Percentiles rank a stretch among this genome's conserved stretches.
These are phyloP conservation scores for Thalia dealbata DNA, from an alignment of 176 grass and related monocot species.

Conservation along the genomic window DNA sequence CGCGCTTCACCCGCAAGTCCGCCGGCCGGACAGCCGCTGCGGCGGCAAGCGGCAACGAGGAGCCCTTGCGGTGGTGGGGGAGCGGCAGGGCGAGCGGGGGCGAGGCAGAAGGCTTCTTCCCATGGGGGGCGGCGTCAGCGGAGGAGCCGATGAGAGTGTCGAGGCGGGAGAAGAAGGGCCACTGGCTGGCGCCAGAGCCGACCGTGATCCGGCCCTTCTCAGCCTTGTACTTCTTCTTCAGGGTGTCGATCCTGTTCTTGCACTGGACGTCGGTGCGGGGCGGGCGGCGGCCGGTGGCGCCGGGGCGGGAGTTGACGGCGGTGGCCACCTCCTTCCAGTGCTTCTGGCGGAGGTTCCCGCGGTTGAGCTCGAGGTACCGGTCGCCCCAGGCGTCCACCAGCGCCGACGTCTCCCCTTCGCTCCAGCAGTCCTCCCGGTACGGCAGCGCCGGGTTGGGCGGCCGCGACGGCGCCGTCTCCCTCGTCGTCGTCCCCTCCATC, in stretches of 20 bases:
- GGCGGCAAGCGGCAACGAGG: background rate
- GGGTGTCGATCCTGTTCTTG: conserved; percentile 97
- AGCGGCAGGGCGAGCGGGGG: conserved; percentile 31
- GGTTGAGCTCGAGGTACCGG: conserved; percentile 78
- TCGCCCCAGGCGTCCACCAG: conserved; percentile 79
- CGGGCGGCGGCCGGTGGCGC: conserved; percentile 51
- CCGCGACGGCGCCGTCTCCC: conserved; percentile 25
- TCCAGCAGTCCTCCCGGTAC: conserved; percentile 98
- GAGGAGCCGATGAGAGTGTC: conserved; percentile 59
- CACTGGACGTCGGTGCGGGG: conserved; percentile 92
- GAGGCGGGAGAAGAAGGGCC: conserved; percentile 68
- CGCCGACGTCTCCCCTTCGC: conserved; percentile 87
- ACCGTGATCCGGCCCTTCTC: conserved; percentile 43
- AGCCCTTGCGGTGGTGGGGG: conserved; percentile 14
- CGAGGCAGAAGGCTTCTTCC: conserved; percentile 18
- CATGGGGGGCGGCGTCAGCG: conserved; percentile 18
- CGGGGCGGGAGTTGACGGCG: conserved; percentile 64
- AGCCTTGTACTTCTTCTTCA: conserved; percentile 99
- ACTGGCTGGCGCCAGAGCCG: conserved; percentile 28
- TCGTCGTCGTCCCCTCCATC: background rate
- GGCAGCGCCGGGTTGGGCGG: conserved; percentile 73
- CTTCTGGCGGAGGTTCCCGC: conserved; percentile 95
- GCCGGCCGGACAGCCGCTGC: background rate
- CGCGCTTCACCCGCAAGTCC: background rate
- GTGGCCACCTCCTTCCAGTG: conserved; percentile 92